Percentiles rank a stretch among this genome's conserved stretches.
phyloP scores from a whole-genome alignment of 345 rosid genomes.

The Turnera subulata region DNA sequence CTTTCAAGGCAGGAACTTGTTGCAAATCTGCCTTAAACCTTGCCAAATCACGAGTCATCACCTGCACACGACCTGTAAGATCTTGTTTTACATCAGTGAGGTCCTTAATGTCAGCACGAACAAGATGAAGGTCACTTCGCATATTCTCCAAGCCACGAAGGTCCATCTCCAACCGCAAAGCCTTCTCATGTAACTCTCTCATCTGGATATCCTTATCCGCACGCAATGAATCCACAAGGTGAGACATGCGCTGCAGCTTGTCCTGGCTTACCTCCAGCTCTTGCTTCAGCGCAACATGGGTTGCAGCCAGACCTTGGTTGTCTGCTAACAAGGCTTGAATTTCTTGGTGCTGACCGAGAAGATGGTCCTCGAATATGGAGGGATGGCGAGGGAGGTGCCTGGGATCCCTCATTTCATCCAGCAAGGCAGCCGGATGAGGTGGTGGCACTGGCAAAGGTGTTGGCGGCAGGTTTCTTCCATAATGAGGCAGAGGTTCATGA shows the following conservation, averaged over 20 bases:
- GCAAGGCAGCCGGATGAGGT: slow-evolving; percentile 44
- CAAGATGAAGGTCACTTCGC: slow-evolving; percentile 57
- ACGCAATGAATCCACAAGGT: slow-evolving; percentile 56
- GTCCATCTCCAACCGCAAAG: slow-evolving; percentile 56
- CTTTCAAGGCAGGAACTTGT: slow-evolving; percentile 62
- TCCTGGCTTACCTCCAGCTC: slow-evolving; percentile 82
- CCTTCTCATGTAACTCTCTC: slow-evolving; percentile 86
- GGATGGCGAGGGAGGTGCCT: slow-evolving; percentile 58
- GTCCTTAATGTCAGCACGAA: slow-evolving; percentile 71
- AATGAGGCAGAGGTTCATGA: not conserved
- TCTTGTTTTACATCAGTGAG: slow-evolving; percentile 64
- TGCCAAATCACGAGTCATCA: slow-evolving; percentile 66
- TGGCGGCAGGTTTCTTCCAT: slow-evolving; percentile 28
- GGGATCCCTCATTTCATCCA: slow-evolving; percentile 64
- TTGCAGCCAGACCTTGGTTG: slow-evolving; percentile 80
- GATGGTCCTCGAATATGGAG: slow-evolving; percentile 63
- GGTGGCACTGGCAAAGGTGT: slow-evolving; percentile 42
- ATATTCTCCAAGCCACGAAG: slow-evolving; percentile 61
- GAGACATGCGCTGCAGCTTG: slow-evolving; percentile 65
- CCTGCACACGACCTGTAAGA: slow-evolving; percentile 60
- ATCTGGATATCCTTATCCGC: slow-evolving; percentile 73
- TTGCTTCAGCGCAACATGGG: slow-evolving; percentile 92
- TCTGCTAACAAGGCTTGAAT: slow-evolving; percentile 82
- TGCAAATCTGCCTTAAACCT: slow-evolving; percentile 68
- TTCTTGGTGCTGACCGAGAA: slow-evolving; percentile 81